These are phyloP conservation scores for Maudiozyma saulgeensis DNA, from an alignment of 805 yeast genomes.

Conservation along the genomic window DNA sequence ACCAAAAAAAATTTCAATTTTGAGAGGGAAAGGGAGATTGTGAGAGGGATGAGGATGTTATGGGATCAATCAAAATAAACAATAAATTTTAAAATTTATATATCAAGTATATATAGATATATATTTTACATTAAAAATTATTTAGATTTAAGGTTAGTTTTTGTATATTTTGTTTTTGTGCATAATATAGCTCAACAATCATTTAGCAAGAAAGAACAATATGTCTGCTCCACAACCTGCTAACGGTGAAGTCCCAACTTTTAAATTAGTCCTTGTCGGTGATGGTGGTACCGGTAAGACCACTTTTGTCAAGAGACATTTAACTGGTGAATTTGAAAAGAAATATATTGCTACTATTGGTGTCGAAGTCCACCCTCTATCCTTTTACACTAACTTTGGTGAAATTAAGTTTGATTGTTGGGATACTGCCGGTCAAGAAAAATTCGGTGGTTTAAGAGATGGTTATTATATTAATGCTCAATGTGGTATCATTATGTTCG, in stretches of 20 bases:
- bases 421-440: slow-evolving; percentile 99
- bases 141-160: too few species aligned
- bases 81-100: too few species aligned
- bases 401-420: slow-evolving; percentile 98
- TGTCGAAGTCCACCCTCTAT: slow-evolving; percentile 98
- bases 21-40: neutral
- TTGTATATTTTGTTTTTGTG: too few species aligned
- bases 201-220: too few species aligned
- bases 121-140: too few species aligned
- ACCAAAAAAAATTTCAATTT: too few species aligned
- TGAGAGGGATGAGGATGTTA: neutral
- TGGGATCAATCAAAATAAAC: too few species aligned
- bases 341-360: slow-evolving; percentile 98
- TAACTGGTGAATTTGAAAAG: slow-evolving; percentile 98
- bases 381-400: slow-evolving; percentile 96
- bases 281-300: slow-evolving; percentile 99
- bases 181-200: too few species aligned
- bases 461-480: slow-evolving; percentile 99
- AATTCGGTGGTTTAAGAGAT: slow-evolving; percentile 98
- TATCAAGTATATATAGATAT: too few species aligned
- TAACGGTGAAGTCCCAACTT: slow-evolving; percentile 71
- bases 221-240: slow-evolving; percentile 11
- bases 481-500: slow-evolving; percentile 99
- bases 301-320: slow-evolving; percentile 98
- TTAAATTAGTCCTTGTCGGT: slow-evolving; percentile 97